Percentiles rank a stretch among this genome's conserved stretches.
Evolutionary conservation across 169 alveolate species (phyloP).

Genomic region (Plasmodium sp.): DNA sequence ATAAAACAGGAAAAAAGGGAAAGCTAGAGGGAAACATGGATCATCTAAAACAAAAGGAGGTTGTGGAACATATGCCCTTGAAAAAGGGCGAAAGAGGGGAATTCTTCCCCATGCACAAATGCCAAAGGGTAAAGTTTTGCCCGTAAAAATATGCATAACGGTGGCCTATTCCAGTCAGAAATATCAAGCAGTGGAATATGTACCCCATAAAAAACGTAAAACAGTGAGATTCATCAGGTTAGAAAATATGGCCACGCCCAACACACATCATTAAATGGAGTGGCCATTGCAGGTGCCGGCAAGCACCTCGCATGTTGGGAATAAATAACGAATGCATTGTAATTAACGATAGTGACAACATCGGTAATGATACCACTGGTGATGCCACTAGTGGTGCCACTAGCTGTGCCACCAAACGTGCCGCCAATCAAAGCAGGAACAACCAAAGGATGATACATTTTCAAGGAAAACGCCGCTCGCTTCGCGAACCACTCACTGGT

Average conservation of each 20-base stretch:
- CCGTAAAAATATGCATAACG: not conserved
- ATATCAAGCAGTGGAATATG: not conserved
- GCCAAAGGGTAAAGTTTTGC: not conserved
- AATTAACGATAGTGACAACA: not conserved
- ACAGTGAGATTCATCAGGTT: not conserved
- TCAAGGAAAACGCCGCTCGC: not conserved
- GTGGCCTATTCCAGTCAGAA: not conserved
- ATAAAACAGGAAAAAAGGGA: not conserved
- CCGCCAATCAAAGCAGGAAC: not conserved
- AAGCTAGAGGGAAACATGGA: not conserved
- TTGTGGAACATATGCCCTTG: not conserved
- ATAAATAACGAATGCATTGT: not conserved
- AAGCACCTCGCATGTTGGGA: not conserved
- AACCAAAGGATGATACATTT: constrained; percentile 1
- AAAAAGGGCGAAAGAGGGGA: not conserved
- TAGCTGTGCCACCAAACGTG: not conserved
- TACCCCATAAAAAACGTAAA: not conserved
- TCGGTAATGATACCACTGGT: not conserved
- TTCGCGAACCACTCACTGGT: not conserved
- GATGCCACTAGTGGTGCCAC: not conserved
- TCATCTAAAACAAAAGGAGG: not conserved
- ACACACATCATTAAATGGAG: not conserved
- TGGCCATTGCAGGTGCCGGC: not conserved
- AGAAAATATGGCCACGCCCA: not conserved
- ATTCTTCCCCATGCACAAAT: not conserved